Evolutionary conservation across 768 basidiomycete genomes (phyloP).

Genomic region (Termitomyces eurrhizus): DNA sequence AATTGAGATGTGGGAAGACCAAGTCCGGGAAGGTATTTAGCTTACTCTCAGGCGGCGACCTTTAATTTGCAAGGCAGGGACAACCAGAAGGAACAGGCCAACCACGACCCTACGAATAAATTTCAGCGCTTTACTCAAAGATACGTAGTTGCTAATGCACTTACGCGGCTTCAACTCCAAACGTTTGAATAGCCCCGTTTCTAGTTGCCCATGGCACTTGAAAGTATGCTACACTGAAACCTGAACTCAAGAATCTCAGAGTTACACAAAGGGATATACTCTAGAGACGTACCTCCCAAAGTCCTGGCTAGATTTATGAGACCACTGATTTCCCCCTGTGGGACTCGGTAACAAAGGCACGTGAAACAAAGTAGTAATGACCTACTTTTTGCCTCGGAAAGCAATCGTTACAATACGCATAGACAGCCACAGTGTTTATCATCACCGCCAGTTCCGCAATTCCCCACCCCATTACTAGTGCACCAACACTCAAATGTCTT

Average conservation of each 20-base stretch:
- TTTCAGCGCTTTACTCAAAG: neutral
- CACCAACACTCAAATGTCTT: slow-evolving; percentile 41
- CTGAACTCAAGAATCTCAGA: slow-evolving; percentile 9
- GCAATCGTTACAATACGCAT: slow-evolving; percentile 48
- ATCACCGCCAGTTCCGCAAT: slow-evolving; percentile 46
- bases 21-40: slow-evolving; percentile 1
- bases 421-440: slow-evolving; percentile 52
- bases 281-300: slow-evolving; percentile 33
- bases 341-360: neutral
- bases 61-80: slow-evolving; percentile 44
- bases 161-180: slow-evolving; percentile 52
- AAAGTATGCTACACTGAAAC: slow-evolving; percentile 54
- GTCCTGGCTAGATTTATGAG: slow-evolving; percentile 50
- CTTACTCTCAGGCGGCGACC: slow-evolving; percentile 40
- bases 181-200: slow-evolving; percentile 50
- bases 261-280: neutral
- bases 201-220: slow-evolving; percentile 53
- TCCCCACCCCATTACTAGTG: slow-evolving; percentile 59
- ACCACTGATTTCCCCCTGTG: slow-evolving; percentile 50
- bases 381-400: slow-evolving; percentile 41
- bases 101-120: slow-evolving; percentile 35
- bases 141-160: slow-evolving; percentile 13
- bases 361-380: neutral
- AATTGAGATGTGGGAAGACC: neutral
- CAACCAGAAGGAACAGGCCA: slow-evolving; percentile 44